Base-by-base conservation (phyloP, 192 early-diverging fungal species). In the Coemansia furcata region DNA sequence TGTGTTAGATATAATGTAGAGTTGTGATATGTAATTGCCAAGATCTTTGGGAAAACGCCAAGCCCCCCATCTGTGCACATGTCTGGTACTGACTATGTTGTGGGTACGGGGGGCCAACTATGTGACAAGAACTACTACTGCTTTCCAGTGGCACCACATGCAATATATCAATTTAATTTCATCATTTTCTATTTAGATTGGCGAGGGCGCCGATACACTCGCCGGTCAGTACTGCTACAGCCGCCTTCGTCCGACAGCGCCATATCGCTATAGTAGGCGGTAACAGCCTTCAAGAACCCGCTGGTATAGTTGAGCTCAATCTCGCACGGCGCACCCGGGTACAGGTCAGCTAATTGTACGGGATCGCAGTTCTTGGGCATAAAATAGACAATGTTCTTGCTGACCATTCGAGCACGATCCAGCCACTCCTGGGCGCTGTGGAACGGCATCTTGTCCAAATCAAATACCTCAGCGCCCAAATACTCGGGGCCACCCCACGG, bases 401-500 rank as follows among this genome's bases (percentile, higher is more conserved):
- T 86, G 21, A 96, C 89, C 42, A 78, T 68, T 11, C 76, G 76
- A 4, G 94, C 87, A 26, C 83, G 57, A 29, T 88, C 72, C 65
- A 89, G 86, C 50, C 97, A 82, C 39, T 88, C 83, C 17, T 74
- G 61, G 2, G 78, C 84, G 0, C 63, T 70, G 52, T 75, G 69
- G 52, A 66, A 85, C 65, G 47, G 89, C 90, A 83, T 73, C 32
- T 23, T 23, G 38, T 55, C 55, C 30, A 74, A 40, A 23, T 68
- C 66, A 67, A 78, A 78, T 6, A 77, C 75, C 0, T 85, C 67
- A 7, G 75, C 74, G 4, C 73, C 73, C 14, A 86, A 63, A 73
- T 97, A 97, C 46, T 87, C 74, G 59, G 94, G 94, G 0, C 88
- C 94, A 52, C 97, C 97, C 97, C 97, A 99, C 40, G 96, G 95